A percentile compares a stretch with the other conserved stretches of the same genome.
These are phyloP conservation scores for Coemansia sp. DNA, from an alignment of 192 early-diverging fungal genomes.

Conservation along the genomic window DNA sequence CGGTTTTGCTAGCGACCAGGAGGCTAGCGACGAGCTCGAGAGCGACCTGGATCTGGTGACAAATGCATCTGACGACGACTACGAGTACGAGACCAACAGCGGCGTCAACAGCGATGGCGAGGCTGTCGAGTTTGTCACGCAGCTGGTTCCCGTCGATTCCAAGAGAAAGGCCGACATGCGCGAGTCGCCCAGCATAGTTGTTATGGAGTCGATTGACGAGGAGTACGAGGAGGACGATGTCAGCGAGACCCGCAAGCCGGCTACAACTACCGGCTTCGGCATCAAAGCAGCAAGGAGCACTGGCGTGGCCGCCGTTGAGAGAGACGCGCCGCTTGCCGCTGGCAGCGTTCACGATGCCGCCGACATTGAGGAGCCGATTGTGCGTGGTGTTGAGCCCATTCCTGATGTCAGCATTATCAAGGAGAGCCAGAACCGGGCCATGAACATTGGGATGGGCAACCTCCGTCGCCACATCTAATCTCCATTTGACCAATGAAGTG, in stretches of 20 bases:
- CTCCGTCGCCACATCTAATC: slow-evolving; percentile 37
- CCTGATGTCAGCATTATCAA: slow-evolving; percentile 37
- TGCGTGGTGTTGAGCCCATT: slow-evolving; percentile 30
- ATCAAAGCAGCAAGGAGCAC: neutral
- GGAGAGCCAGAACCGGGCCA: slow-evolving; percentile 50
- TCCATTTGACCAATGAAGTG: neutral
- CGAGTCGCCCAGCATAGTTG: slow-evolving; percentile 45
- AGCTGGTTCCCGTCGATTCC: slow-evolving; percentile 25
- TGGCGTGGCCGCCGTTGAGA: slow-evolving; percentile 9
- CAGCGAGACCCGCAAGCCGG: slow-evolving; percentile 4
- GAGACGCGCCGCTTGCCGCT: slow-evolving; percentile 11
- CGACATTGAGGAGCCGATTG: slow-evolving; percentile 15
- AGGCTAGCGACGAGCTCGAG: slow-evolving; percentile 5
- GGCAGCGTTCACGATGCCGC: slow-evolving; percentile 7
- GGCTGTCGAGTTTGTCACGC: slow-evolving; percentile 36
- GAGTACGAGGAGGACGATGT: slow-evolving; percentile 43
- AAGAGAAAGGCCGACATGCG: slow-evolving; percentile 17
- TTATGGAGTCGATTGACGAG: slow-evolving; percentile 43
- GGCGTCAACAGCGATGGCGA: slow-evolving; percentile 44
- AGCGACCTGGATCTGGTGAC: slow-evolving; percentile 12
- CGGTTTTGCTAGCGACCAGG: slow-evolving; percentile 5
- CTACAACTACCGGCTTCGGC: neutral
- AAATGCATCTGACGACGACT: slow-evolving; percentile 21
- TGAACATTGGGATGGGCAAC: slow-evolving; percentile 49
- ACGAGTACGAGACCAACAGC: slow-evolving; percentile 29